Base-by-base conservation (phyloP, 1,284 basidiomycete genomes). In the Apiotrichum veenhuisii region DNA sequence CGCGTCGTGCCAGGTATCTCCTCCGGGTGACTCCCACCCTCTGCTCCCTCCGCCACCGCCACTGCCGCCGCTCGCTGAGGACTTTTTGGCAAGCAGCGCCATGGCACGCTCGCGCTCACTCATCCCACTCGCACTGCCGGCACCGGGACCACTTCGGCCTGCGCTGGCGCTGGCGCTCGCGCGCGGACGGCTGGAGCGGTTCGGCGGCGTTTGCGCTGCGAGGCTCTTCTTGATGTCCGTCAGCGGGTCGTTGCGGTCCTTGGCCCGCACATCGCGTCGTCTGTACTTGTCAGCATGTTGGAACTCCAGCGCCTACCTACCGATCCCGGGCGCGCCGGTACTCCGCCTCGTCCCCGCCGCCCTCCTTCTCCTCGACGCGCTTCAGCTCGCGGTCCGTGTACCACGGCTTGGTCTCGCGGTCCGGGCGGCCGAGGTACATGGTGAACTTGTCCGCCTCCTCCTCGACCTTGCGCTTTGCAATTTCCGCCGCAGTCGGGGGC, bases 351-450 rank as follows among this genome's bases (percentile, higher is more conserved):
- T 77, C 73, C 3, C 71, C 73, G 10, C 62, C 62, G 10, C 62
- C 62, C 41, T 72, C 74, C 37, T 62, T 67, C 34, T 78, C 75
- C 33, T 77, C 75, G 22, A 67, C 64, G 14, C 69, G 64, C 51
- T 67, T 67, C 34, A 78, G 59, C 9, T 74, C 70, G 17, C 60
- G 59, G 58, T 78, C 73, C 3, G 71, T 66, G 52, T 77, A 78
- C 77, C 77, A 78, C 5, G 77, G 76, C 55, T 74, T 74, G 3
- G 74, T 76, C 63, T 78, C 77, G 23, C 70, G 63, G 12, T 75
- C 74, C 0, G 77, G 75, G 36, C 77, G 66, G 36, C 64, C 59
- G 43, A 78, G 71, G 61, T 77, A 78, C 69, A 77, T 73, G 1
- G 77, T 78, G 40, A 74, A 70, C 26, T 71, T 68, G 50, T 77